Conservation (phyloP, 2,329 filamentous ascomycete genomes). For the Calonectria hawksworthii region DNA sequence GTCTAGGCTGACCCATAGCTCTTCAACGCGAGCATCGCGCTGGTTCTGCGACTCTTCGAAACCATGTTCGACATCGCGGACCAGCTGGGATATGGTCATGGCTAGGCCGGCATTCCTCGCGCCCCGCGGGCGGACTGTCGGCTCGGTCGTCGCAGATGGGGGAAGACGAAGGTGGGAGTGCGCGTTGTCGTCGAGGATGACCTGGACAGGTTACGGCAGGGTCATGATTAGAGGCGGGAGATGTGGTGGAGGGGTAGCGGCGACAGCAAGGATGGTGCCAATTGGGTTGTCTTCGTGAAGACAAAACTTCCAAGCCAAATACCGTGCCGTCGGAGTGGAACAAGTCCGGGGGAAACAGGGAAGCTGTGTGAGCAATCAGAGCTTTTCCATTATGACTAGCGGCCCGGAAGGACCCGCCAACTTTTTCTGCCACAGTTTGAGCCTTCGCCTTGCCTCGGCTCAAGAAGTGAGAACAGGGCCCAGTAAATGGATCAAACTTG, state of each 20-base stretch:
- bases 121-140: constrained; percentile 33
- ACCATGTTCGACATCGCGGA: constrained; percentile 71
- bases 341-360: constrained; percentile 35
- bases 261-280: constrained; percentile 27
- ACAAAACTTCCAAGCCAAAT: constrained; percentile 37
- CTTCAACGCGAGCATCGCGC: constrained; percentile 84
- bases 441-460: constrained; percentile 46
- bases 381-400: constrained; percentile 46
- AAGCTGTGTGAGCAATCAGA: constrained; percentile 44
- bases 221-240: constrained; percentile 34
- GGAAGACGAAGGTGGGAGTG: constrained; percentile 14
- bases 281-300: constrained; percentile 29
- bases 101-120: constrained; percentile 52
- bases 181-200: constrained; percentile 24
- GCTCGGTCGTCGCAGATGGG: constrained; percentile 26
- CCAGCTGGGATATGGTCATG: constrained; percentile 62
- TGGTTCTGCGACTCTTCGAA: constrained; percentile 82
- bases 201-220: constrained; percentile 35
- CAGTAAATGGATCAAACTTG: not conserved
- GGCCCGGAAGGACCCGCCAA: constrained; percentile 45
- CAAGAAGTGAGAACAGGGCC: constrained; percentile 32
- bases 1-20: constrained; percentile 88
- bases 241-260: constrained; percentile 16
- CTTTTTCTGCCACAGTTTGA: constrained; percentile 23
- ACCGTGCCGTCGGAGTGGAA: constrained; percentile 34